Percentiles rank a stretch among this genome's conserved stretches.
phyloP scores from a whole-genome alignment of 768 basidiomycete species.

The Clavulina sp. region DNA sequence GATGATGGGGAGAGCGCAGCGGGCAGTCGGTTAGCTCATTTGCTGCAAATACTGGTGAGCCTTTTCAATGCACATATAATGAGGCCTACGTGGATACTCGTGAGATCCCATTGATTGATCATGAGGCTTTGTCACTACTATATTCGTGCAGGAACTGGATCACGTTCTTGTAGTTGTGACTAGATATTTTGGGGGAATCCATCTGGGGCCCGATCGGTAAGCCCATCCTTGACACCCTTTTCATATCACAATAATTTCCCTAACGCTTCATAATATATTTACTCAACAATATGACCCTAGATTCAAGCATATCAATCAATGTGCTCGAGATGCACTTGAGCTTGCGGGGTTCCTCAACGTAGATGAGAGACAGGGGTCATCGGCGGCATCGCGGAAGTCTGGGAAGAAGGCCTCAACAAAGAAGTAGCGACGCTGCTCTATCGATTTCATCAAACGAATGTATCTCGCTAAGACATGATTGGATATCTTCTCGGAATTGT shows the following conservation, averaged over 20 bases:
- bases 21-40: slow-evolving; percentile 74
- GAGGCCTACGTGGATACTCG: not conserved
- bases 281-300: slow-evolving; percentile 11
- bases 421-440: no score
- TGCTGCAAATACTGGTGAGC: slow-evolving; percentile 70
- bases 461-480: no score
- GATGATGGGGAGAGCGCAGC: slow-evolving; percentile 92
- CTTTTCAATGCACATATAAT: not conserved
- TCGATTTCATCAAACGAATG: no score
- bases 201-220: slow-evolving; percentile 58
- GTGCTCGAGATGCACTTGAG: slow-evolving; percentile 80
- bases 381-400: no score
- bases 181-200: slow-evolving; percentile 84
- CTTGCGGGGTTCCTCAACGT: slow-evolving; percentile 68
- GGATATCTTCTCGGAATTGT: no score
- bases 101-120: no score
- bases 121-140: slow-evolving; percentile 3
- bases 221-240: not conserved
- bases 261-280: slow-evolving; percentile 32
- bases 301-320: slow-evolving; percentile 77
- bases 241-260: slow-evolving; percentile 16
- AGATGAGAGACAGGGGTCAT: slow-evolving; percentile 3
- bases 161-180: slow-evolving; percentile 85
- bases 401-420: no score
- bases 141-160: slow-evolving; percentile 40